Base-by-base conservation (phyloP, 768 basidiomycete species). In the Imleria badia region DNA sequence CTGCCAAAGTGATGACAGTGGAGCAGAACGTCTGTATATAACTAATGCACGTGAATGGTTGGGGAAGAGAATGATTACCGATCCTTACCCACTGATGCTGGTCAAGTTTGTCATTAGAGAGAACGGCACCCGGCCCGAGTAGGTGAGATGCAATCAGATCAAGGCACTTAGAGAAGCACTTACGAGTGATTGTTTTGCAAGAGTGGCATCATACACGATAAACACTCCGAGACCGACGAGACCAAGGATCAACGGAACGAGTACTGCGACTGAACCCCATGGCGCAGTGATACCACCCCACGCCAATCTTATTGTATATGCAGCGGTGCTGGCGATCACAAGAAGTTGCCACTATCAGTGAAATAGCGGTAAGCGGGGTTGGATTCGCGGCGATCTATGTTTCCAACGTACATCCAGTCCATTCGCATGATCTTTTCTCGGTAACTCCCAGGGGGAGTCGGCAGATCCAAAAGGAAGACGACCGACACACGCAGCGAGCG, bases 251-350 rank as follows among this genome's bases (percentile, higher is more conserved):
- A 83, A 66, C 0, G 80, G 78, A 2, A 70, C 69, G 19, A 83
- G 66, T 10, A 81, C 72, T 1, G 58, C 58, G 14, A 61, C 65
- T 0, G 75, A 76, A 3, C 51, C 55, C 81, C 82, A 84, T 1
- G 75, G 47, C 53, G 73, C 78, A 0, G 61, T 58, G 22, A 74
- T 64, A 2, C 82, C 81, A n/a, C 75, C 81, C 75, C 76, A 81
- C 2, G 78, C 80, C 9, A 84, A 63, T 0, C 64, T 78, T 39
- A 81, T 66, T 34, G 76, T 72, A 17, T 55, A 60, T 5, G 69
- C 56, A 8, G 65, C 63, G 1, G 78, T 71, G 9, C 72, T 66
- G 3, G 67, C 62, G 34, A 79, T 71, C 14, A 80, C 59, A 17
- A 26, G 26, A 26, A 6, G 26, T 26, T 26, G 4, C 26, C 26